Percentiles rank a stretch among this genome's conserved stretches.
These are phyloP conservation scores for Chenopodium berlandieri DNA, from an alignment of 148 eudicot genomes.

Conservation along the genomic window DNA sequence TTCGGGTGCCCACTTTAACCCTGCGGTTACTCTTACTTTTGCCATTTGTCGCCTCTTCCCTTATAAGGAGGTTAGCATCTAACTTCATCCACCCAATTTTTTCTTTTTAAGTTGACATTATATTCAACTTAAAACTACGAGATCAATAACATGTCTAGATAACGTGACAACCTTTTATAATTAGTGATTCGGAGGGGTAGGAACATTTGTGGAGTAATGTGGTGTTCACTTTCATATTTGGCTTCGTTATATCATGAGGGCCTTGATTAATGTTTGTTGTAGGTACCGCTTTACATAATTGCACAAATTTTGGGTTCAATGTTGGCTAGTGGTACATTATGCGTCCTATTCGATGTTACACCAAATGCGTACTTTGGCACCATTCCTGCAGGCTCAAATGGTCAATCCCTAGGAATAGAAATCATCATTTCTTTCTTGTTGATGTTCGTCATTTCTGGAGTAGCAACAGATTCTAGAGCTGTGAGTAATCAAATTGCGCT, in stretches of 20 bases:
- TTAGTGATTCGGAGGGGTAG: neutral
- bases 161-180: too few species aligned
- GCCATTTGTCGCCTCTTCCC: slow-evolving; percentile 66
- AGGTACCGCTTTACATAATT: slow-evolving; percentile 67
- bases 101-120: too few species aligned
- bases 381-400: slow-evolving; percentile 53
- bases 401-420: slow-evolving; percentile 64
- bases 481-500: slow-evolving; percentile 33
- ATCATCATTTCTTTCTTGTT: slow-evolving; percentile 68
- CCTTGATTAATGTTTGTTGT: slow-evolving; percentile 11
- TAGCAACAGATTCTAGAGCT: slow-evolving; percentile 66
- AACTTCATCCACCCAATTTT: too few species aligned
- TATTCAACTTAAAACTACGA: too few species aligned
- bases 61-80: slow-evolving; percentile 42
- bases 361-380: slow-evolving; percentile 67
- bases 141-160: too few species aligned
- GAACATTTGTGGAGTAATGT: neutral
- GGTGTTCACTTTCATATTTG: neutral
- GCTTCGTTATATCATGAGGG: neutral
- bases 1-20: slow-evolving; percentile 91
- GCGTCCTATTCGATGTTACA: slow-evolving; percentile 53
- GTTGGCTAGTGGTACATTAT: slow-evolving; percentile 63
- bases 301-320: slow-evolving; percentile 68
- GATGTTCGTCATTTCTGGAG: slow-evolving; percentile 81
- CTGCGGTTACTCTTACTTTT: slow-evolving; percentile 74